Percentiles rank a stretch among this genome's conserved stretches.
These are phyloP conservation scores for Thielaviopsis ethacetica DNA, from an alignment of 2,329 filamentous ascomycete species.

Conservation along the genomic window DNA sequence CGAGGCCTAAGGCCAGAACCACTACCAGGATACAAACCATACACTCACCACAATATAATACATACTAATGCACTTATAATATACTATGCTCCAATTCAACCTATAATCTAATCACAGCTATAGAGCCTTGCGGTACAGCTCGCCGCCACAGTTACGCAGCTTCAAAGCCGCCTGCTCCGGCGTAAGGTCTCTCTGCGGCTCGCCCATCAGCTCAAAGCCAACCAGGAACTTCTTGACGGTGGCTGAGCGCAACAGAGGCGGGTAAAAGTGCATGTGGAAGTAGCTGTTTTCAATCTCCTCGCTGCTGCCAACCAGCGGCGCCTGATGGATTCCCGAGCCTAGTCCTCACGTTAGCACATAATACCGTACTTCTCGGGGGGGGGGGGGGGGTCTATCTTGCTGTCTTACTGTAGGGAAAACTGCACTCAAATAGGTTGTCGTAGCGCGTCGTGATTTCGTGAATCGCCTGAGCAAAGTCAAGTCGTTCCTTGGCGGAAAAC, in stretches of 20 bases:
- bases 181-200: conserved; percentile 96
- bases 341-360: conserved; percentile 13
- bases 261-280: conserved; percentile 96
- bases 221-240: conserved; percentile 94
- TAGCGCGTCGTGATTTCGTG: conserved; percentile 81
- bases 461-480: conserved; percentile 65
- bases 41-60: background rate
- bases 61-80: background rate
- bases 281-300: conserved; percentile 80
- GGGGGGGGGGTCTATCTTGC: background rate
- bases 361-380: background rate
- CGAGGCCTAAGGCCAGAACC: conserved; percentile 15
- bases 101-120: too few species aligned
- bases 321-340: conserved; percentile 91
- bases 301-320: conserved; percentile 62
- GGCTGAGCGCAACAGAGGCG: conserved; percentile 77
- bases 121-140: conserved; percentile 56
- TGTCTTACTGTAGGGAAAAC: conserved; percentile 70
- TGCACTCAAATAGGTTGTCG: conserved; percentile 93
- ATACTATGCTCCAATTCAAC: background rate
- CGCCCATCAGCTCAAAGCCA: conserved; percentile 89
- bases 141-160: conserved; percentile 59
- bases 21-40: background rate
- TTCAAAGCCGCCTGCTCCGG: conserved; percentile 82
- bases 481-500: conserved; percentile 52